These are phyloP conservation scores for Cytospora mali DNA, from an alignment of 2,329 filamentous ascomycete genomes.

Conservation along the genomic window DNA sequence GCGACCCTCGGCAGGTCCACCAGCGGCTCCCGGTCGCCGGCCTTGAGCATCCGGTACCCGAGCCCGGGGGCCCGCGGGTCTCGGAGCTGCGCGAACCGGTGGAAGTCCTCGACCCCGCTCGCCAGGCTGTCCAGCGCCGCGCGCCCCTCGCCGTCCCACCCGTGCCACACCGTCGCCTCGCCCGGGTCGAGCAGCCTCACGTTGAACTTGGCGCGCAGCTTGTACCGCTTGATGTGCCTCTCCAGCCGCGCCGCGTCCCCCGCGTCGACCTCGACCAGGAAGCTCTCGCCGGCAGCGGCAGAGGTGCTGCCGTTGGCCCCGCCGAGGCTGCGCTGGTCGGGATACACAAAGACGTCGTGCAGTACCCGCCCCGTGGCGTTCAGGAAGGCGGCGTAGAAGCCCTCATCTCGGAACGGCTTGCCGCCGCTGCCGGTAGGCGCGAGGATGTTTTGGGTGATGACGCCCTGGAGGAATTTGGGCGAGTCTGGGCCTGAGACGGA, in stretches of 20 bases:
- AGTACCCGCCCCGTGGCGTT: conserved; percentile 83
- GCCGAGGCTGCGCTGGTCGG: conserved; percentile 44
- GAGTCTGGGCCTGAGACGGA: conserved; percentile 79
- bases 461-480: conserved; percentile 82
- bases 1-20: conserved; percentile 43
- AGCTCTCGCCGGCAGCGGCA: conserved; percentile 48
- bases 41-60: conserved; percentile 42
- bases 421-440: conserved; percentile 35
- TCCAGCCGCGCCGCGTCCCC: conserved; percentile 62
- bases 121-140: conserved; percentile 33
- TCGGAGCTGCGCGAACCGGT: conserved; percentile 20
- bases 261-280: conserved; percentile 82
- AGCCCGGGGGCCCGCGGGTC: conserved; percentile 50
- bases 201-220: conserved; percentile 77
- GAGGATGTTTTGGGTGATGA: conserved; percentile 75
- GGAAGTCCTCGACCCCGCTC: not conserved
- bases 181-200: conserved; percentile 66
- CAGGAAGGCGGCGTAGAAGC: conserved; percentile 82
- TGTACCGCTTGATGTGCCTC: conserved; percentile 81
- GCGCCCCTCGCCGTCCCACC: conserved; percentile 59
- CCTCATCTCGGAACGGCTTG: conserved; percentile 43
- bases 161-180: conserved; percentile 71
- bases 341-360: conserved; percentile 90
- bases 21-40: conserved; percentile 36
- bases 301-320: conserved; percentile 31